Conservation (phyloP, 257 asterid species). For the Paraleonurus japonicus region DNA sequence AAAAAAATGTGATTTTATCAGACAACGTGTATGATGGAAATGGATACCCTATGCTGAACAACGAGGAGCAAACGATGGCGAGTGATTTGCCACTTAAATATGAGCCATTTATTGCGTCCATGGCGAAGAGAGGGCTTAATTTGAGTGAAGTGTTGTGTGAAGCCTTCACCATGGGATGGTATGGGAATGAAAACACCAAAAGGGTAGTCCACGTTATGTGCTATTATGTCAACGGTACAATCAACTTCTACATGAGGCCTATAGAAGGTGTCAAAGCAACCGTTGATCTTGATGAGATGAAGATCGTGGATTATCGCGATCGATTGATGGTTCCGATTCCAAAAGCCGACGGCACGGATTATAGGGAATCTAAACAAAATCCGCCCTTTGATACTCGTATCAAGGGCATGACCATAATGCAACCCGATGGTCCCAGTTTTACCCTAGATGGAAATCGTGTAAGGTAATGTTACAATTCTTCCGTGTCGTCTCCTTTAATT, state of each 20-base stretch:
- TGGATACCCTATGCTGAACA: conserved; percentile 41
- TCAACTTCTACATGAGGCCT: conserved; percentile 49
- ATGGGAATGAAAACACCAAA: conserved; percentile 31
- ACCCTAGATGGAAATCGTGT: conserved; percentile 37
- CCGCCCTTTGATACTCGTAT: neutral
- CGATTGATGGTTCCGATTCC: conserved; percentile 39
- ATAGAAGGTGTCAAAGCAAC: conserved; percentile 40
- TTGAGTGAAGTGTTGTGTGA: conserved; percentile 37
- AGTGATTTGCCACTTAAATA: conserved; percentile 20
- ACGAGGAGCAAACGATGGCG: conserved; percentile 35
- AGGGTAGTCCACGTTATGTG: conserved; percentile 36
- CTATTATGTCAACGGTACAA: conserved; percentile 41
- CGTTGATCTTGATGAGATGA: conserved; percentile 50
- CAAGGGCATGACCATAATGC: conserved; percentile 19
- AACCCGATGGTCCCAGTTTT: conserved; percentile 42
- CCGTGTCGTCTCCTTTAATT: no score
- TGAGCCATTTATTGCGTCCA: conserved; percentile 38
- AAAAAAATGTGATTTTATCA: conserved; percentile 26
- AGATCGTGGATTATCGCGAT: conserved; percentile 32
- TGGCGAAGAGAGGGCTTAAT: conserved; percentile 40
- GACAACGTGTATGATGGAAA: conserved; percentile 32
- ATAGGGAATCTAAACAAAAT: conserved; percentile 27
- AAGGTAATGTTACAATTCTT: conserved; percentile 31
- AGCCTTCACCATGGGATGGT: conserved; percentile 45
- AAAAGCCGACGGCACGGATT: conserved; percentile 42